These are phyloP conservation scores for Cladosporium sp. DNA, from an alignment of 2,329 filamentous ascomycete genomes.

Conservation along the genomic window DNA sequence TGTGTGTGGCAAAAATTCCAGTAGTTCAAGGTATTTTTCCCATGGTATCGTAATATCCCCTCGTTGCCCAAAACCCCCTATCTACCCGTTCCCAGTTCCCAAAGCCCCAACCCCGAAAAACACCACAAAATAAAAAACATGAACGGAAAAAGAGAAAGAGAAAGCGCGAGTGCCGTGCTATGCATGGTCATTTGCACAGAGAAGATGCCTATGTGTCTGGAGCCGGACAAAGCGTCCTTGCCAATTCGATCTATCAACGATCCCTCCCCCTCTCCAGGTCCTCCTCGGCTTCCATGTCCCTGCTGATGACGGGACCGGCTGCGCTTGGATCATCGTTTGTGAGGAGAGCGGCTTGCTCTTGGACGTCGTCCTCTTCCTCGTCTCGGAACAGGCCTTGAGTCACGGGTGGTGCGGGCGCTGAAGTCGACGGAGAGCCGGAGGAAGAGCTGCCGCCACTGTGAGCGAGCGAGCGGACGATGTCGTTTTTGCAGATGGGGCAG, in stretches of 20 bases:
- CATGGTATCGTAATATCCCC: not conserved
- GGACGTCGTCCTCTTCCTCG: slow-evolving; percentile 34
- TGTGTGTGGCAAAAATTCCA: not conserved
- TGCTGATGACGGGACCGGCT: slow-evolving; percentile 31
- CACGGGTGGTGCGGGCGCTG: slow-evolving; percentile 22
- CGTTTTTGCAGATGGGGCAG: slow-evolving; percentile 98
- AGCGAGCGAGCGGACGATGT: slow-evolving; percentile 68
- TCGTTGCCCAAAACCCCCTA: not conserved
- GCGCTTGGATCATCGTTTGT: slow-evolving; percentile 36
- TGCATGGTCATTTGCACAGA: not conserved
- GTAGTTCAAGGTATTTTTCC: not conserved
- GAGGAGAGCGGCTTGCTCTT: slow-evolving; percentile 34
- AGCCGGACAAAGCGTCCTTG: too few relatives aligned
- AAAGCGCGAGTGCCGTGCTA: not conserved
- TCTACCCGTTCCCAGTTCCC: not conserved
- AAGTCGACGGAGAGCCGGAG: slow-evolving; percentile 21
- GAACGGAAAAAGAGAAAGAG: not conserved
- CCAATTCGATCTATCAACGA: not conserved
- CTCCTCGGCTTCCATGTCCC: slow-evolving; percentile 38
- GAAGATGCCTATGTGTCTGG: not conserved
- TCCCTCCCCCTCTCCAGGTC: slow-evolving; percentile 37
- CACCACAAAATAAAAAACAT: not conserved
- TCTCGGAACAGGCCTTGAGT: slow-evolving; percentile 20
- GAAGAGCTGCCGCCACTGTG: slow-evolving; percentile 20
- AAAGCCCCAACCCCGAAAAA: not conserved